Conservation (phyloP, 768 basidiomycete genomes). For the Amanita rimosa region DNA sequence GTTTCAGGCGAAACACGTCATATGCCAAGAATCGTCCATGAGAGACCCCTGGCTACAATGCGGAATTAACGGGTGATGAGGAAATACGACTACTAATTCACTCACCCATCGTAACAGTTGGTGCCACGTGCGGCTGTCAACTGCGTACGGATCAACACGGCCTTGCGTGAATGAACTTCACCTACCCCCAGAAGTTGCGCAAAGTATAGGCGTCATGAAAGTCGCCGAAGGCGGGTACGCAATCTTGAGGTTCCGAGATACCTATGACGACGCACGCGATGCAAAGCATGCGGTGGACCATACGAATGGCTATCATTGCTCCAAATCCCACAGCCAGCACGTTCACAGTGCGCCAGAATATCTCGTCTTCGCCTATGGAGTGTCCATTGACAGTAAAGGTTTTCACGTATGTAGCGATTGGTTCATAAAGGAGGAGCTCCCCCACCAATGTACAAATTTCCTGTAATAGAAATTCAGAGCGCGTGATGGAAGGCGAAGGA, state of each 20-base stretch:
- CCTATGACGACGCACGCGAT: constrained; percentile 8
- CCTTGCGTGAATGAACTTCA: not conserved
- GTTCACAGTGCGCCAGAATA: constrained; percentile 9
- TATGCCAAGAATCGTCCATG: constrained; percentile 7
- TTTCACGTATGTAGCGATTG: constrained; percentile 7
- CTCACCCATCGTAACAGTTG: constrained; percentile 14
- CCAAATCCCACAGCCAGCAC: constrained; percentile 12
- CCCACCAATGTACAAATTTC: constrained; percentile 5
- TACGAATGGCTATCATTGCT: constrained; percentile 4
- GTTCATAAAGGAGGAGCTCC: constrained; percentile 14
- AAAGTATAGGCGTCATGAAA: constrained; percentile 13
- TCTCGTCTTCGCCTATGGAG: constrained; percentile 6
- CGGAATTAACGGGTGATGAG: not conserved
- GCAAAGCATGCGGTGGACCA: constrained; percentile 6
- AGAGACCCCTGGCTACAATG: not conserved
- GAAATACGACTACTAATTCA: not conserved
- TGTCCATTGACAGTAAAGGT: constrained; percentile 8
- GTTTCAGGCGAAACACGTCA: constrained; percentile 4
- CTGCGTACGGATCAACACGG: not conserved
- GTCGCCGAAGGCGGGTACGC: constrained; percentile 14
- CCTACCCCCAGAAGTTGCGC: constrained; percentile 17
- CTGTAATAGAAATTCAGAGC: constrained; percentile 15
- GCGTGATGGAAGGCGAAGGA: constrained; percentile 12
- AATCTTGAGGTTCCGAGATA: constrained; percentile 13
- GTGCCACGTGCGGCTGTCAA: constrained; percentile 14